phyloP scores from a whole-genome alignment of 768 basidiomycete genomes.

The Boletus eberwhitei region DNA sequence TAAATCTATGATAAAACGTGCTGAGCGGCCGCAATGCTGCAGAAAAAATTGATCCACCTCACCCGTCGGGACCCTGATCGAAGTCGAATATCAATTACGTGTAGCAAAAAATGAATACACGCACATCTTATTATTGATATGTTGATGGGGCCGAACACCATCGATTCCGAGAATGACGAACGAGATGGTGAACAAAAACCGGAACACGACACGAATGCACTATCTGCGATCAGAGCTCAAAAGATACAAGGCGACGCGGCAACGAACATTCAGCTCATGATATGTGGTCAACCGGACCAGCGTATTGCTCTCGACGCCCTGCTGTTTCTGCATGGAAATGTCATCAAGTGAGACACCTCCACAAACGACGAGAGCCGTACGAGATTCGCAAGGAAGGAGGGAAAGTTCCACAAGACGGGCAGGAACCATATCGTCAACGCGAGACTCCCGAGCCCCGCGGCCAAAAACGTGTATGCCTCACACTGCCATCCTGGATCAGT shows the following conservation, averaged over 20 bases:
- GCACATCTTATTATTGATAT: slow-evolving; percentile 61
- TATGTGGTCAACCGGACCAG: slow-evolving; percentile 75
- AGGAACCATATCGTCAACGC: slow-evolving; percentile 72
- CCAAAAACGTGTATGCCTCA: slow-evolving; percentile 67
- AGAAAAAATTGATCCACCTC: not conserved
- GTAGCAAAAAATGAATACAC: not conserved
- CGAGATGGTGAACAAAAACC: slow-evolving; percentile 67
- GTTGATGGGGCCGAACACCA: slow-evolving; percentile 57
- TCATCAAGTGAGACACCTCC: not conserved
- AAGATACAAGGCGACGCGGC: not conserved
- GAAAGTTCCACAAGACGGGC: slow-evolving; percentile 71
- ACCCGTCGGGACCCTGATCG: slow-evolving; percentile 28
- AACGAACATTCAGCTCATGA: slow-evolving; percentile 75
- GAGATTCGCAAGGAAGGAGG: slow-evolving; percentile 55
- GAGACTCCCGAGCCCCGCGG: slow-evolving; percentile 66
- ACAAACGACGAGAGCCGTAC: slow-evolving; percentile 37
- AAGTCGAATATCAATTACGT: not conserved
- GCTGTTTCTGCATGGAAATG: slow-evolving; percentile 41
- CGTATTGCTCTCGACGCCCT: slow-evolving; percentile 62
- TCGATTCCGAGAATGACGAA: slow-evolving; percentile 65
- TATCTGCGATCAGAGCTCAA: slow-evolving; percentile 23
- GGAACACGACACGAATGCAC: slow-evolving; percentile 70
- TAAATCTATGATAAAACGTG: slow-evolving; percentile 42
- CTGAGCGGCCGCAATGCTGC: not conserved
- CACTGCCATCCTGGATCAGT: slow-evolving; percentile 40